A percentile compares a stretch with the other conserved stretches of the same genome.
Evolutionary conservation across 2,329 filamentous ascomycete genomes (phyloP).

Genomic region (Nemania serpens): DNA sequence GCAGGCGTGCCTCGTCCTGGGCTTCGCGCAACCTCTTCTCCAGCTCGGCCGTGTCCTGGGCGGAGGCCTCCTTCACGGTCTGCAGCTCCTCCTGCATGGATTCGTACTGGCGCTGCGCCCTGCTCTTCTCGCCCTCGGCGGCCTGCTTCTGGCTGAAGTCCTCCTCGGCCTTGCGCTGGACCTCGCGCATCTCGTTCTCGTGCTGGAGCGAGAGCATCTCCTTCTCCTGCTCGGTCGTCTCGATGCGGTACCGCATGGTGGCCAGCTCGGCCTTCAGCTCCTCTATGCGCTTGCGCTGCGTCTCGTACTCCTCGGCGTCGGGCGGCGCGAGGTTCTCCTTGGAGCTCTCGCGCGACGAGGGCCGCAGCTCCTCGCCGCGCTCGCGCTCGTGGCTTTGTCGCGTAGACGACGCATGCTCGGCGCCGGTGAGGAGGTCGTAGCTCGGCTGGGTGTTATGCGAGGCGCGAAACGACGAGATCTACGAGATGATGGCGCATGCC

Average conservation of each 20-base stretch:
- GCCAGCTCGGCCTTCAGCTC: conserved; percentile 89
- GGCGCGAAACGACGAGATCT: conserved; percentile 55
- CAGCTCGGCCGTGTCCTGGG: conserved; percentile 65
- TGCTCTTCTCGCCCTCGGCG: conserved; percentile 60
- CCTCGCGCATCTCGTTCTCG: conserved; percentile 81
- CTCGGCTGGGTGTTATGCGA: conserved; percentile 57
- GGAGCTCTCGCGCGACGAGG: conserved; percentile 60
- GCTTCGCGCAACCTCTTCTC: conserved; percentile 72
- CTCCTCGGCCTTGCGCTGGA: conserved; percentile 79
- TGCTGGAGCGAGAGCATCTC: conserved; percentile 79
- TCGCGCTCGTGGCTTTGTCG: conserved; percentile 47
- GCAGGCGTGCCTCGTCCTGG: conserved; percentile 71
- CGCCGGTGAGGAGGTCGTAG: conserved; percentile 64
- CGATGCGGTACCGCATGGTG: conserved; percentile 83
- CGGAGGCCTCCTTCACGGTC: conserved; percentile 54
- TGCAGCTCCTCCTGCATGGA: conserved; percentile 56
- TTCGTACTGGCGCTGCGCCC: conserved; percentile 56
- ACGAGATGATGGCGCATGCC: background rate
- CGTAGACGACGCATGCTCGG: conserved; percentile 48
- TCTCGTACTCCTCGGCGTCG: conserved; percentile 64
- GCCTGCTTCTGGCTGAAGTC: conserved; percentile 73
- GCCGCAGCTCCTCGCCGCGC: conserved; percentile 47
- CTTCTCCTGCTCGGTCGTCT: conserved; percentile 84
- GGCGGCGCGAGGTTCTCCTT: conserved; percentile 65
- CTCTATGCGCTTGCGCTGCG: conserved; percentile 65